phyloP scores from a whole-genome alignment of 441 rosid species.

The Mallotus japonicus region DNA sequence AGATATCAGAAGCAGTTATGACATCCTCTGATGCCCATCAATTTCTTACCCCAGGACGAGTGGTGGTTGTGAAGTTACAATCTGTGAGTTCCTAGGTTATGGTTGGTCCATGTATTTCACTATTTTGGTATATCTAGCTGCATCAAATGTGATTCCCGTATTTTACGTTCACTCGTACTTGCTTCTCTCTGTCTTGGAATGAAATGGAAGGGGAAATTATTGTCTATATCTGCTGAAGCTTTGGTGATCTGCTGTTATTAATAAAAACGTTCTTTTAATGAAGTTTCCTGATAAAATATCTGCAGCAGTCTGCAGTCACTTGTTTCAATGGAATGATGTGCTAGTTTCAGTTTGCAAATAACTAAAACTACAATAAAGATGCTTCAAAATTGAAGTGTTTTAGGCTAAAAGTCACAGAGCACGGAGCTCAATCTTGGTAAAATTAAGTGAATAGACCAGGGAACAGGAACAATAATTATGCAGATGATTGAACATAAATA shows the following conservation, averaged over 20 bases:
- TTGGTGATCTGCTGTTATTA: background rate
- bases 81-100: constrained; percentile 49
- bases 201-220: background rate
- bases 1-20: constrained; percentile 68
- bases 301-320: background rate
- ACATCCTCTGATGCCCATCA: constrained; percentile 46
- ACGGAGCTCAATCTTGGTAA: background rate
- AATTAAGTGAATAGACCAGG: background rate
- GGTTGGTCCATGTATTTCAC: background rate
- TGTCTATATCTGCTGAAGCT: background rate
- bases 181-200: too few relatives aligned
- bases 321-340: background rate
- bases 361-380: background rate
- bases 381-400: background rate
- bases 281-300: background rate
- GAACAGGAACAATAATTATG: background rate
- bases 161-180: background rate
- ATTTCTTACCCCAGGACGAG: constrained; percentile 70
- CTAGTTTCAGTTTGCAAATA: background rate
- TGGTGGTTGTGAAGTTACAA: constrained; percentile 79
- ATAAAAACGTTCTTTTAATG: background rate
- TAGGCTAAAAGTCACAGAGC: background rate
- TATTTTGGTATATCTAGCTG: background rate
- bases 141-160: too few relatives aligned
- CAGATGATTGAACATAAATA: background rate